These are phyloP conservation scores for Ophiostoma himal-ulmi DNA, from an alignment of 2,329 filamentous ascomycete species.

Conservation along the genomic window DNA sequence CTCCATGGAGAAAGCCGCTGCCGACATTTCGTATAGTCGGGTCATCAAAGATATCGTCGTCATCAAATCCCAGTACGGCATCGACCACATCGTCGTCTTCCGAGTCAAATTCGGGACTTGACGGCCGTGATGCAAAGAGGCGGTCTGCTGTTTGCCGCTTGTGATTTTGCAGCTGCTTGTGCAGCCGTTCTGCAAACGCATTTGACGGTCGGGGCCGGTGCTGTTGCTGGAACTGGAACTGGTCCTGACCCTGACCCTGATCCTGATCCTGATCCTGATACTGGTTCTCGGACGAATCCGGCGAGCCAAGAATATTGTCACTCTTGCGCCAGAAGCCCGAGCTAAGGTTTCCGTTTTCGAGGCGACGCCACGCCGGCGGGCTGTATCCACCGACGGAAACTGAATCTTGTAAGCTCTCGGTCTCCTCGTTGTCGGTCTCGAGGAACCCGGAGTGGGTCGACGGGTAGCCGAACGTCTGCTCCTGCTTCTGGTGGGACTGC, in stretches of 20 bases:
- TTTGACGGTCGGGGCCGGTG: background rate
- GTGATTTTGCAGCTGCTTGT: constrained; percentile 12
- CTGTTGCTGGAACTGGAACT: background rate
- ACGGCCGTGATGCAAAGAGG: constrained; percentile 28
- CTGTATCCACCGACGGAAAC: constrained; percentile 52
- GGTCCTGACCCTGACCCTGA: background rate
- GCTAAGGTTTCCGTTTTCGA: constrained; percentile 54
- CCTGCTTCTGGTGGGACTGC: background rate
- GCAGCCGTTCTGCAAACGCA: constrained; percentile 7
- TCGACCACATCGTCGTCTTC: constrained; percentile 33
- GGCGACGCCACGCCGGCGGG: constrained; percentile 55
- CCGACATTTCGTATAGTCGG: background rate
- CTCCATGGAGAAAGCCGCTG: constrained; percentile 21
- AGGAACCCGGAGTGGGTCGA: constrained; percentile 41
- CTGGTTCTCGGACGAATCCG: constrained; percentile 15
- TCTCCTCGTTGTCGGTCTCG: constrained; percentile 38
- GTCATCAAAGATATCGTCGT: constrained; percentile 21
- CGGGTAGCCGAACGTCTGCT: constrained; percentile 36
- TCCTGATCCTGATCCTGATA: background rate
- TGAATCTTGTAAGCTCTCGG: constrained; percentile 40
- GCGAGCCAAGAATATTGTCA: constrained; percentile 48
- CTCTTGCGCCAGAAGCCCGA: constrained; percentile 56
- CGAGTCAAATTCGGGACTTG: constrained; percentile 35
- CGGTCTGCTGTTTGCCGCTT: background rate
- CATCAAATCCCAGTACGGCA: constrained; percentile 24